Conservation (phyloP, 75 land plant genomes). For the Adiantum capillusveneris region DNA sequence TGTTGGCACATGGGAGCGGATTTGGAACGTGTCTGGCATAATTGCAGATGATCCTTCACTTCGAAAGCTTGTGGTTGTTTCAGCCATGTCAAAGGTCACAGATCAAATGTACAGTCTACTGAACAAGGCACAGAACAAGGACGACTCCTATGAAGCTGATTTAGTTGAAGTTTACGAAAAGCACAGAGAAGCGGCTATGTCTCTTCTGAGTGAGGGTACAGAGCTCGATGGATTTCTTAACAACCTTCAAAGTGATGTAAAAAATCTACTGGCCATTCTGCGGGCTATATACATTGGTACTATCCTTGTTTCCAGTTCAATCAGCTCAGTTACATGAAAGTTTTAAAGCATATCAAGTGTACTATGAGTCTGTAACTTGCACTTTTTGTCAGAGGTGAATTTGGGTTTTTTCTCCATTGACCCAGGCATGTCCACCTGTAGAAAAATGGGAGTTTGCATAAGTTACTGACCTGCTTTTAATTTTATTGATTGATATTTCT, state of each 20-base stretch:
- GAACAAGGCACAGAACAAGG: conserved; percentile 61
- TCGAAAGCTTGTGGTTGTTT: conserved; percentile 81
- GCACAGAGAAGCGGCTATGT: conserved; percentile 59
- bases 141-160: conserved; percentile 66
- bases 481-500: too few species aligned
- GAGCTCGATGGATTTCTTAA: conserved; percentile 57
- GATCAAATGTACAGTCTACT: conserved; percentile 85
- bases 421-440: too few species aligned
- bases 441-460: too few species aligned
- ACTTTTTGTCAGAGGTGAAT: too few species aligned
- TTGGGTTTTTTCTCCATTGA: too few species aligned
- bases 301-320: too few species aligned
- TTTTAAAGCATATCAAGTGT: too few species aligned
- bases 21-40: conserved; percentile 72
- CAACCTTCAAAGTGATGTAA: conserved; percentile 54
- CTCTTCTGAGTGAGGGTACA: conserved; percentile 67
- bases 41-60: conserved; percentile 55
- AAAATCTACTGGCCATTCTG: conserved; percentile 80
- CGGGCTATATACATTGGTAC: conserved; percentile 88
- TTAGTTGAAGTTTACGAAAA: conserved; percentile 62
- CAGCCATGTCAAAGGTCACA: conserved; percentile 97
- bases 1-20: conserved; percentile 73
- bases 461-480: too few species aligned
- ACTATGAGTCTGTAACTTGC: too few species aligned
- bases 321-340: too few species aligned